Base-by-base conservation (phyloP, 345 rosid species). In the Limnanthes douglasii region DNA sequence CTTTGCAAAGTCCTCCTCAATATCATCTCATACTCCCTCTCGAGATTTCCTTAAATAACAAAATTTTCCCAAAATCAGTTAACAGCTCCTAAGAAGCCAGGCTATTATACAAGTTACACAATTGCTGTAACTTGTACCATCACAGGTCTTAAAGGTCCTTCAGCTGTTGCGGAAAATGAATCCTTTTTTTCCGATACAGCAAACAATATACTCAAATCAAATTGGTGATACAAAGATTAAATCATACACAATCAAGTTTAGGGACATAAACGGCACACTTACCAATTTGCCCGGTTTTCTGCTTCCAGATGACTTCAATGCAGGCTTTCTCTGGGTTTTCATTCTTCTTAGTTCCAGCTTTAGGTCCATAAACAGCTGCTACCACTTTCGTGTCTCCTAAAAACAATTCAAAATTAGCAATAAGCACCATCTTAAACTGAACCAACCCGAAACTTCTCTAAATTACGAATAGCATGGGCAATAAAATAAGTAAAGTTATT, bases 341-440 rank as follows among this genome's bases (percentile, higher is more conserved):
- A 25, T 75, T 77, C 73, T 70, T 84, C 72, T 69, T 80, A 2
- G 85, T 72, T 53, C 94, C 98, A 29, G 79, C 74, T 65, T 75
- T 84, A 13, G 96, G 98, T 15, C 98, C 98, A 48, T 80, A 90
- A 50, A 84, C 83, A 16, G 93, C 85, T 42, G 86, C 96, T 27
- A 84, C 51, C 20, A 85, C 94, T 56, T 80, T 72, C 7, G 94
- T 85, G 40, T 77, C 78, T 25, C 98, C 98, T 84, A 51, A 45
- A 19, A 43, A 11, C 23, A 11, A 23, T 0, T 31, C 46, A 57
- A 21, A 45, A 15, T n/a, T 18, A 28, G 25, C 23, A 2, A 31
- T 31, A 31, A 12, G 6, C 15, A 31, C 15, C 6, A 4, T 3
- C 15, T 31, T 31, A 11, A 1, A 1, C 5, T 11, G 11, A 28